These are phyloP conservation scores for Barbarea vulgaris DNA, from an alignment of 345 rosid species.

Conservation along the genomic window DNA sequence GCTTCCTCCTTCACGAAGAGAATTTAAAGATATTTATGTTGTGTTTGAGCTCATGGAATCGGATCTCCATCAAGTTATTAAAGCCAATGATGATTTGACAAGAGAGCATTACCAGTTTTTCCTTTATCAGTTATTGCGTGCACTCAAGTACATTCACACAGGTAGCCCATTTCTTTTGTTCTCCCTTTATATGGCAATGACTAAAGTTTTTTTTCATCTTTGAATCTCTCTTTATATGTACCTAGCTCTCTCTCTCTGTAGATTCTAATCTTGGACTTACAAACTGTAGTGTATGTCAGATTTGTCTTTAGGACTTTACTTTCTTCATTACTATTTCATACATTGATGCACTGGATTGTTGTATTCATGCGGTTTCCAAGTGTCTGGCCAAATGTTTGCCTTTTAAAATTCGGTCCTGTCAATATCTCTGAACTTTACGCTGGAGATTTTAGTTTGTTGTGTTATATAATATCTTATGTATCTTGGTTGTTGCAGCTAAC, in stretches of 20 bases:
- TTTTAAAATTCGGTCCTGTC: conserved; percentile 1
- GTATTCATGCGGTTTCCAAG: conserved; percentile 2
- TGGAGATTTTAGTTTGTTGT: neutral
- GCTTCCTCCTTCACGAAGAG: conserved; percentile 93
- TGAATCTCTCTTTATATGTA: neutral
- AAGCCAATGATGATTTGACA: conserved; percentile 95
- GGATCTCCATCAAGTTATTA: conserved; percentile 94
- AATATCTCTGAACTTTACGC: conserved; percentile 1
- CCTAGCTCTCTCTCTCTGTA: neutral
- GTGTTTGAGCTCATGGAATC: conserved; percentile 99
- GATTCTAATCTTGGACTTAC: neutral
- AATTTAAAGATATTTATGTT: conserved; percentile 92
- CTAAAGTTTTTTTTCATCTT: neutral
- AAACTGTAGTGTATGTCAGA: neutral
- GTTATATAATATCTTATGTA: conserved; percentile 8
- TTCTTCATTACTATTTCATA: neutral
- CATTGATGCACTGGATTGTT: neutral
- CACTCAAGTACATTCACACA: conserved; percentile 88
- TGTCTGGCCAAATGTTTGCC: conserved; percentile 25
- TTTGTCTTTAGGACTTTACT: neutral
- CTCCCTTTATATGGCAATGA: neutral
- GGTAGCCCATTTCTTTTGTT: conserved; percentile 48
- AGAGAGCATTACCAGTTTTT: conserved; percentile 95
- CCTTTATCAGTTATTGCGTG: conserved; percentile 90
- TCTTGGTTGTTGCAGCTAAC: conserved; percentile 66